Conservation (phyloP, 129 eudicot species). For the Scalesia atractyloides region DNA sequence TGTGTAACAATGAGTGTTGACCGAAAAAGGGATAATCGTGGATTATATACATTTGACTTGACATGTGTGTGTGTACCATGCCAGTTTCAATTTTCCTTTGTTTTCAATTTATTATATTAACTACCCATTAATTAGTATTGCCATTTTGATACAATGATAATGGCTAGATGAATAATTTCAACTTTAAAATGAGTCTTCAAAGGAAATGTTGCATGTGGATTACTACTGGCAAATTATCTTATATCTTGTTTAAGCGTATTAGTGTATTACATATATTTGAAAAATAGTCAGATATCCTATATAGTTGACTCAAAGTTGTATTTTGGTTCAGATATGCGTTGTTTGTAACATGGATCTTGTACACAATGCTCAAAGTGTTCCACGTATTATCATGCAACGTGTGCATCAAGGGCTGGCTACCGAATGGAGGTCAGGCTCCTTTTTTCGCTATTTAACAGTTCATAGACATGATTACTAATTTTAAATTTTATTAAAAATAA, state of each 20-base stretch:
- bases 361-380: conserved; percentile 96
- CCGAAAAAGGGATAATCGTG: too few relatives aligned
- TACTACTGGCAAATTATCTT: neutral
- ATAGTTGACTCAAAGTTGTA: conserved; percentile 14
- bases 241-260: neutral
- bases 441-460: neutral
- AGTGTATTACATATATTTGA: conserved; percentile 8
- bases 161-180: neutral
- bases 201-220: neutral
- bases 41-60: too few relatives aligned
- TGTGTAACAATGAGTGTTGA: too few relatives aligned
- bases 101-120: too few relatives aligned
- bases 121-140: neutral
- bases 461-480: neutral
- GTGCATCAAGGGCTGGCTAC: conserved; percentile 98
- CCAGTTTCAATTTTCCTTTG: too few relatives aligned
- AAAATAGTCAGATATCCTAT: neutral
- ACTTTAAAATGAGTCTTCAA: neutral
- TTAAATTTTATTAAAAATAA: neutral
- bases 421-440: conserved; percentile 83
- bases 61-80: too few relatives aligned
- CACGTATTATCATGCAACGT: conserved; percentile 95
- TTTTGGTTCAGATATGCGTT: conserved; percentile 70
- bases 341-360: conserved; percentile 98
- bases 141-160: neutral